Evolutionary conservation across 2,329 filamentous ascomycete genomes (phyloP).

Genomic region (Alternaria atra): DNA sequence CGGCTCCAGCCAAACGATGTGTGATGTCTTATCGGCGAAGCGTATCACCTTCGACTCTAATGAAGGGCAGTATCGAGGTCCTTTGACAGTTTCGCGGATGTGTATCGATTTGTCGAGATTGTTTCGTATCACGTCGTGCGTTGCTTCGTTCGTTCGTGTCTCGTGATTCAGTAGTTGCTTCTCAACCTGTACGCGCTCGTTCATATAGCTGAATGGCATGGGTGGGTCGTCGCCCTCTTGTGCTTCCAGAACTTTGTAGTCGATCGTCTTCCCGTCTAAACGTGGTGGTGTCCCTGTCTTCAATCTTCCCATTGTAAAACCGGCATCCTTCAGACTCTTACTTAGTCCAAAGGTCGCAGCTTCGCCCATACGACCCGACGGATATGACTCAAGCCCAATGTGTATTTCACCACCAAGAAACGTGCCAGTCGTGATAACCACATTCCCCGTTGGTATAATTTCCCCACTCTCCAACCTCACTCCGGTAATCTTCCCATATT

Average conservation of each 20-base stretch:
- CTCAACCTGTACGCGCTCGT: conserved; percentile 77
- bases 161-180: conserved; percentile 86
- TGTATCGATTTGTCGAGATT: conserved; percentile 98
- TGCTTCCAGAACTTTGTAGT: conserved; percentile 74
- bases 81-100: conserved; percentile 93
- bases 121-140: conserved; percentile 83
- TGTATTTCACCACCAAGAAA: conserved; percentile 97
- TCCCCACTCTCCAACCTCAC: conserved; percentile 88
- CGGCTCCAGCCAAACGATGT: conserved; percentile 96
- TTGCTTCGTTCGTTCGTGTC: conserved; percentile 83
- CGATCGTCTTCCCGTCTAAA: conserved; percentile 81
- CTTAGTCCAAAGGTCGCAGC: conserved; percentile 91
- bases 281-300: conserved; percentile 97
- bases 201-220: conserved; percentile 89
- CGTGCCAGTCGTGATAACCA: conserved; percentile 95
- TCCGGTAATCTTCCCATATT: conserved; percentile 79
- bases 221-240: conserved; percentile 88
- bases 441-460: conserved; percentile 78
- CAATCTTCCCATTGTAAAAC: conserved; percentile 86
- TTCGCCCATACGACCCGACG: conserved; percentile 92
- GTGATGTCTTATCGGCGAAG: conserved; percentile 79
- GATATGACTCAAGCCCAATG: conserved; percentile 84
- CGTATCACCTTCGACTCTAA: conserved; percentile 92
- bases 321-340: conserved; percentile 86
- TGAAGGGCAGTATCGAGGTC: conserved; percentile 93